A percentile compares a stretch with the other conserved stretches of the same genome.
Evolutionary conservation across 768 basidiomycete species (phyloP).

Genomic region (Auricularia cornea): DNA sequence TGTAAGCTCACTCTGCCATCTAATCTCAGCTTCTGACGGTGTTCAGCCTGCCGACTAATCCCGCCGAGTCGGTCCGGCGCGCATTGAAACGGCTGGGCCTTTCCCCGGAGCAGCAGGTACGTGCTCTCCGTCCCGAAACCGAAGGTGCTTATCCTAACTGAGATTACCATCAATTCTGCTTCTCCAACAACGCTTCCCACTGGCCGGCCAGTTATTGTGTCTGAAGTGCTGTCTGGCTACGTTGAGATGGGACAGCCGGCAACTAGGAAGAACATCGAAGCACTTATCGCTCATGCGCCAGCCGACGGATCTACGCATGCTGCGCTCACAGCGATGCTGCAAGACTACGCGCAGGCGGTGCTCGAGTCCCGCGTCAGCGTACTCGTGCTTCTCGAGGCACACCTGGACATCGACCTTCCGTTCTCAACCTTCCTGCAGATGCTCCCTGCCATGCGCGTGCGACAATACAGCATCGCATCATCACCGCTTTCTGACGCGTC

Average conservation of each 20-base stretch:
- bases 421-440: conserved; percentile 32
- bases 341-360: conserved; percentile 27
- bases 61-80: conserved; percentile 29
- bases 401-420: conserved; percentile 28
- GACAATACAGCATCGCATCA: conserved; percentile 45
- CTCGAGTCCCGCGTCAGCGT: conserved; percentile 30
- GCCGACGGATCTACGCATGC: conserved; percentile 11
- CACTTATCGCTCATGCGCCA: conserved; percentile 18
- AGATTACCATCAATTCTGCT: conserved; percentile 31
- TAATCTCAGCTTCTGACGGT: background rate
- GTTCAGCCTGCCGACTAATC: conserved; percentile 34
- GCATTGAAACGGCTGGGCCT: conserved; percentile 30
- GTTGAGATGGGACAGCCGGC: conserved; percentile 42
- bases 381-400: conserved; percentile 31
- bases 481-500: conserved; percentile 37
- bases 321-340: conserved; percentile 23
- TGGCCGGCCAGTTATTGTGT: conserved; percentile 28
- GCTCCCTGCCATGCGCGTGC: too few relatives aligned
- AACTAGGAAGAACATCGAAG: conserved; percentile 32
- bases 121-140: conserved; percentile 3
- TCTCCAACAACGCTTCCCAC: conserved; percentile 34
- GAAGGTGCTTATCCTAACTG: background rate
- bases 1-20: conserved; percentile 19
- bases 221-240: conserved; percentile 33
- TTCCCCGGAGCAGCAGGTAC: conserved; percentile 32